phyloP scores from a whole-genome alignment of 2,329 filamentous ascomycete species.

The Beauveria medogensis region DNA sequence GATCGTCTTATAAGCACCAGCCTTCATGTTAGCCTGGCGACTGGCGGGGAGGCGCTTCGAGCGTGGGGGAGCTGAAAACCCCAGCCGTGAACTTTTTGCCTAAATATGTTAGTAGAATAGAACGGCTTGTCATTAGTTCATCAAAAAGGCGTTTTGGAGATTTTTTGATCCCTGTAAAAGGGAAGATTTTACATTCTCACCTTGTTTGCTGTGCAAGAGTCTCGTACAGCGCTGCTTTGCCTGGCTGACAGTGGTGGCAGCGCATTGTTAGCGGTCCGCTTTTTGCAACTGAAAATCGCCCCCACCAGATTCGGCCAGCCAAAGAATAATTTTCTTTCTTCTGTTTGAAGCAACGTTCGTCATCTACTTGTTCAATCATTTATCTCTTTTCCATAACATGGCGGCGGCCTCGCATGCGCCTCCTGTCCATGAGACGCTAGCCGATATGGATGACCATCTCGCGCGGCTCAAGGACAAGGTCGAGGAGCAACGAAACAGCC shows the following conservation, averaged over 20 bases:
- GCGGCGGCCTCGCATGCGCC: background rate
- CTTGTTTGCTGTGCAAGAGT: background rate
- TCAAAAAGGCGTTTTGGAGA: background rate
- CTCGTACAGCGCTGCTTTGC: background rate
- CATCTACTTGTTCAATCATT: background rate
- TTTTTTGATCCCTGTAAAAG: background rate
- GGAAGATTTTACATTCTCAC: too few relatives aligned
- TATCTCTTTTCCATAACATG: slow-evolving; percentile 7
- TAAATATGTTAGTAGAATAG: background rate
- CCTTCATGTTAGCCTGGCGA: background rate
- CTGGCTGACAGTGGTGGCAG: background rate
- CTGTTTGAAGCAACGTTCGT: background rate
- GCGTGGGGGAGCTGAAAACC: slow-evolving; percentile 5
- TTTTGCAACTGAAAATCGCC: background rate
- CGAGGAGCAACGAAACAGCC: slow-evolving; percentile 57
- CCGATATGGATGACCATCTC: slow-evolving; percentile 67
- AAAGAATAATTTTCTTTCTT: slow-evolving; percentile 1
- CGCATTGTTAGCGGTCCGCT: background rate
- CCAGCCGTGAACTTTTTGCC: background rate
- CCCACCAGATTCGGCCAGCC: background rate
- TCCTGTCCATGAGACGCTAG: slow-evolving; percentile 41
- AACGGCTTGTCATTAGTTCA: background rate
- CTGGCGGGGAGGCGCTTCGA: background rate
- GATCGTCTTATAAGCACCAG: background rate
- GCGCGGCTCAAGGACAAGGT: slow-evolving; percentile 69